Evolutionary conservation across 257 asterid species (phyloP), one percentile per base, ranked within the genome.

Genomic region (Lycium ferocissimum): DNA sequence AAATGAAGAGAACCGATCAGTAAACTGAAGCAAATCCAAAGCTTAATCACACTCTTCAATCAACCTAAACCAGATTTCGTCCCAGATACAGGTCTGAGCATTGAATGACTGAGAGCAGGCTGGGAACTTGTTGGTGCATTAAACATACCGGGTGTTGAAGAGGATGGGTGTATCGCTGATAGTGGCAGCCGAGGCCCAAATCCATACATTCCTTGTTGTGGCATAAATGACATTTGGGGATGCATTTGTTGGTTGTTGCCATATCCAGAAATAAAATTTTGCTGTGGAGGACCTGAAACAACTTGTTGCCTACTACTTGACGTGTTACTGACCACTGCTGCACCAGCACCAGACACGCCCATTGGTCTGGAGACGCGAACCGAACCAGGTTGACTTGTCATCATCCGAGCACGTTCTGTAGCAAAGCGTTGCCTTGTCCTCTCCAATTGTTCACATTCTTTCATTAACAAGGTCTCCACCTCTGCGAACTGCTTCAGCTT

Each of bases 401-500:
- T 81, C 92, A 92, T 86, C 82, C 84, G 92, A 83, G 87, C 83
- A 43, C 98, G 94, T 62, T 97, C 98, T 0, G 91, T 85, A 26
- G 89, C 92, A 65, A 92, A 72, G 83, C 98, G 91, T 88, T 94
- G 99, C 88, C 99, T 90, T 58, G 91, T 70, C 86, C 98, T 92
- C 71, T 97, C 99, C 91, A 95, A 88, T 86, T 94, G 98, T 87
- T 97, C 99, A 76, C 99, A 95, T 92, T 97, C 99, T 87, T 94
- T 94, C 99, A 95, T 94, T 58, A 97, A 85, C 79, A 92, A 88
- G 69, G 99, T 97, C 90, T 97, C 99, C 51, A 95, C 93, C 91
- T 97, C 99, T 2, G 99, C 98, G 86, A 97, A 94, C 94, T 97
- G 99, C 97, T 97, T 97, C 88, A 97, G 89, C 93, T 95, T 97